Conservation (phyloP, 2,329 filamentous ascomycete species). For the Ascochyta viciae-villosae region DNA sequence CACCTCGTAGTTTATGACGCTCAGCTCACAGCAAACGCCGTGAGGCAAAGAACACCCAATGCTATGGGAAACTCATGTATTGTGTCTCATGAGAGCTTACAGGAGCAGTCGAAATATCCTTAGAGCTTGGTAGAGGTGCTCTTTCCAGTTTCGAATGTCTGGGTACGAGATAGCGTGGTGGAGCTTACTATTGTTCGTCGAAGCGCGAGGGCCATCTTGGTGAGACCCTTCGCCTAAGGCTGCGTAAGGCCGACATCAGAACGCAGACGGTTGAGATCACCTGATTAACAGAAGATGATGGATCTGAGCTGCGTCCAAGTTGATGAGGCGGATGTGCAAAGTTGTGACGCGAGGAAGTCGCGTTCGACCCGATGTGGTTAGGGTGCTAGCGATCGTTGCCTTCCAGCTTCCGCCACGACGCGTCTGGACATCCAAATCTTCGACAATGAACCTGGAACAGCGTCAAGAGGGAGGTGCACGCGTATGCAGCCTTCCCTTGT, state of each 20-base stretch:
- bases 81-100: slow-evolving; percentile 23
- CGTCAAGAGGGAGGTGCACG: not conserved
- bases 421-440: slow-evolving; percentile 11
- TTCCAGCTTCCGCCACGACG: slow-evolving; percentile 22
- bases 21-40: slow-evolving; percentile 10
- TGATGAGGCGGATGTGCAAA: not conserved
- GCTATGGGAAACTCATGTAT: slow-evolving; percentile 1
- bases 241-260: not conserved
- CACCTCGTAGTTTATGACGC: slow-evolving; percentile 8
- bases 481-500: not conserved
- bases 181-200: slow-evolving; percentile 48
- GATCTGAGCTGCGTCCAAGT: not conserved
- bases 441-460: slow-evolving; percentile 18
- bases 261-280: not conserved
- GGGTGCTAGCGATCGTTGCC: not conserved
- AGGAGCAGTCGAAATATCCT: not conserved
- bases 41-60: slow-evolving; percentile 6
- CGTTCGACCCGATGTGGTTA: not conserved
- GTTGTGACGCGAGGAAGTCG: not conserved
- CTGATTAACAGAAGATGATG: not conserved
- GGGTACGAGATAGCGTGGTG: slow-evolving; percentile 20
- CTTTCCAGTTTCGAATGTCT: slow-evolving; percentile 21
- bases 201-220: slow-evolving; percentile 19
- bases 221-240: slow-evolving; percentile 21
- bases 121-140: slow-evolving; percentile 8